phyloP scores from a whole-genome alignment of 192 early-diverging fungal species.

The Podila epigama region DNA sequence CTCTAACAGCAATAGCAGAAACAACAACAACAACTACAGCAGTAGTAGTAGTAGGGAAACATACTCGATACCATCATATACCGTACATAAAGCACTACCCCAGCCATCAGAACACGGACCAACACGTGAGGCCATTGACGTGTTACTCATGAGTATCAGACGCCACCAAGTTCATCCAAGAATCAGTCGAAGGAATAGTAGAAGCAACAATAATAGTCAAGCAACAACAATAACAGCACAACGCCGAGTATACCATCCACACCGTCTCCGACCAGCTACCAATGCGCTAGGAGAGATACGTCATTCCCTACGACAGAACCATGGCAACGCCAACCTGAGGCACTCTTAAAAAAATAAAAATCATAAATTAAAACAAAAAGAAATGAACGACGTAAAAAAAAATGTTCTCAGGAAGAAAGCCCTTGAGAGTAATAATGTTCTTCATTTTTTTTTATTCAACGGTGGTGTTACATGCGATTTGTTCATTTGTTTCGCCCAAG shows the following conservation, averaged over 20 bases:
- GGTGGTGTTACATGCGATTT: not conserved
- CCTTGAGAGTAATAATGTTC: not conserved
- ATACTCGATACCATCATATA: no score
- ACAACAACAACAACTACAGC: no score
- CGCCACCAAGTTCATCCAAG: not conserved
- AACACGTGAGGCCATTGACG: not conserved
- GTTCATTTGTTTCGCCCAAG: not conserved
- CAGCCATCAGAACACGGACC: no score
- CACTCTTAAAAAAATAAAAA: not conserved
- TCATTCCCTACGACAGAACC: slow-evolving; percentile 9
- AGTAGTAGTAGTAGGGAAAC: no score
- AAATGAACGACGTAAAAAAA: not conserved
- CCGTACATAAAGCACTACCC: not conserved
- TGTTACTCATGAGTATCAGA: not conserved
- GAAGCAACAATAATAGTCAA: no score
- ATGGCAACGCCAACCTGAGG: slow-evolving; percentile 26
- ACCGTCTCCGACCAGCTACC: not conserved
- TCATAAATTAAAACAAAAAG: not conserved
- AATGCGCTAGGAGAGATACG: slow-evolving; percentile 7
- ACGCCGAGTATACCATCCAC: not conserved
- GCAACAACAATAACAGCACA: not conserved
- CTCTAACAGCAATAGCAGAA: no score
- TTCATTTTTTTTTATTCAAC: not conserved
- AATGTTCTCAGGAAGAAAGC: not conserved
- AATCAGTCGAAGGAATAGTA: no score